Percentiles rank a stretch among this genome's conserved stretches.
Evolutionary conservation across 106 monocot species (phyloP).

Genomic region (Apostasia ramifera): DNA sequence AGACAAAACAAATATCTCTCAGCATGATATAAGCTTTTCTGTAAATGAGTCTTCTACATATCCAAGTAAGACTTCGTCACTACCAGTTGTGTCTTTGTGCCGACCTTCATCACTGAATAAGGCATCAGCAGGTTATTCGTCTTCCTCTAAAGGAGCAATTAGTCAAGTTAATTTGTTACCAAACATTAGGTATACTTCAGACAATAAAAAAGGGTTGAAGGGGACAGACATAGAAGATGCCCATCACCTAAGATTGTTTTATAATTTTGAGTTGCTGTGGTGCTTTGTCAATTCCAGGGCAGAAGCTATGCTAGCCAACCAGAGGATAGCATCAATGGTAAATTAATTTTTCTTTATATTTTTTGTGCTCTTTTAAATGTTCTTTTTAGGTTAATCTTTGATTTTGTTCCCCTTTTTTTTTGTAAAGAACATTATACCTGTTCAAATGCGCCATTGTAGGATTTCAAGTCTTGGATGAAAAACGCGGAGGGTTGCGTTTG

Average conservation of each 20-base stretch:
- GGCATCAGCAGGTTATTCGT: slow-evolving; percentile 8
- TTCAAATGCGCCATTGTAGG: too few relatives aligned
- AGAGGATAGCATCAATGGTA: slow-evolving; percentile 73
- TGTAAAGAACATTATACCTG: too few relatives aligned
- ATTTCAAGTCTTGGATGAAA: too few relatives aligned
- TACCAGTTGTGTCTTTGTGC: slow-evolving; percentile 15
- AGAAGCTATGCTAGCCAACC: slow-evolving; percentile 29
- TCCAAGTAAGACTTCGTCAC: slow-evolving; percentile 22
- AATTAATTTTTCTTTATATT: background rate
- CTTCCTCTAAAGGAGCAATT: slow-evolving; percentile 16
- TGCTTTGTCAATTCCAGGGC: slow-evolving; percentile 62
- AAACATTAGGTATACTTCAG: slow-evolving; percentile 18
- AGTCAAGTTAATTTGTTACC: slow-evolving; percentile 17
- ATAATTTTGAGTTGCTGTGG: slow-evolving; percentile 80
- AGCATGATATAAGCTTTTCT: background rate
- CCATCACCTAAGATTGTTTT: slow-evolving; percentile 44
- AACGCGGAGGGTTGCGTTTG: too few relatives aligned
- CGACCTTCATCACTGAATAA: slow-evolving; percentile 58
- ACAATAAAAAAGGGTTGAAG: slow-evolving; percentile 38
- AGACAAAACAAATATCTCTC: slow-evolving; percentile 10
- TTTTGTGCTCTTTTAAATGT: too few relatives aligned
- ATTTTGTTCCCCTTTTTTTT: too few relatives aligned
- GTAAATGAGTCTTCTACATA: slow-evolving; percentile 12
- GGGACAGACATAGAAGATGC: slow-evolving; percentile 33
- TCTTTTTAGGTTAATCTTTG: too few relatives aligned